A percentile compares a stretch with the other conserved stretches of the same genome.
phyloP scores from a whole-genome alignment of 148 eudicot genomes.

The Amaranthus palmeri region DNA sequence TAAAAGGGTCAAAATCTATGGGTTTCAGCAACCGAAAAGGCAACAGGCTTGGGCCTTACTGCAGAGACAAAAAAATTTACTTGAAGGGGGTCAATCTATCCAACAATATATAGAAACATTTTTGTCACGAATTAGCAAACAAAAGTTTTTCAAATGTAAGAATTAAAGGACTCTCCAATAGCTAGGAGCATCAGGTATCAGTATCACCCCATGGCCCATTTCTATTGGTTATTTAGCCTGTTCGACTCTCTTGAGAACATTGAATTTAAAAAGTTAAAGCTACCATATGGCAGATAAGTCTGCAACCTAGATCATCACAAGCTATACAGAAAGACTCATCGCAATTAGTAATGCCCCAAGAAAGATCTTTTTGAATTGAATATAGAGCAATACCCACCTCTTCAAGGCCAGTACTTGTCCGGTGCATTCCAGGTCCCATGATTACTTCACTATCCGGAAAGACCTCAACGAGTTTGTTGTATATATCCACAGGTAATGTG shows the following conservation, averaged over 20 bases:
- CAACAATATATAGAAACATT: neutral
- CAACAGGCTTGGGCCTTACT: neutral
- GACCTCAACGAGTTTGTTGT: conserved; percentile 72
- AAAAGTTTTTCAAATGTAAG: neutral
- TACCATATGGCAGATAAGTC: neutral
- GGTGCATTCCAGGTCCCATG: conserved; percentile 96
- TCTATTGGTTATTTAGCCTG: neutral
- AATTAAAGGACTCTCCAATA: neutral
- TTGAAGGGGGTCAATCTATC: neutral
- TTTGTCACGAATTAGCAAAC: neutral
- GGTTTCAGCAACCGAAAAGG: neutral
- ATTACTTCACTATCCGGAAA: conserved; percentile 91
- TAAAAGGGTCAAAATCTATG: neutral
- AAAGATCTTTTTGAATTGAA: conserved; percentile 3
- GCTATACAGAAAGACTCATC: neutral
- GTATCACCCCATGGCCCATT: too few relatives aligned
- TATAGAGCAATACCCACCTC: conserved; percentile 50
- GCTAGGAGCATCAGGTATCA: neutral
- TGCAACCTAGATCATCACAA: neutral
- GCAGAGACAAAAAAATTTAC: neutral
- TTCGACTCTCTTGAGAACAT: neutral
- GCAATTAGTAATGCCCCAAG: neutral
- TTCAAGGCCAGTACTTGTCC: conserved; percentile 86
- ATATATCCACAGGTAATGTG: conserved; percentile 77
- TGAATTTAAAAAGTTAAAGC: neutral